Conservation (phyloP, 2,329 filamentous ascomycete species). For the Trichophyton rubrum region DNA sequence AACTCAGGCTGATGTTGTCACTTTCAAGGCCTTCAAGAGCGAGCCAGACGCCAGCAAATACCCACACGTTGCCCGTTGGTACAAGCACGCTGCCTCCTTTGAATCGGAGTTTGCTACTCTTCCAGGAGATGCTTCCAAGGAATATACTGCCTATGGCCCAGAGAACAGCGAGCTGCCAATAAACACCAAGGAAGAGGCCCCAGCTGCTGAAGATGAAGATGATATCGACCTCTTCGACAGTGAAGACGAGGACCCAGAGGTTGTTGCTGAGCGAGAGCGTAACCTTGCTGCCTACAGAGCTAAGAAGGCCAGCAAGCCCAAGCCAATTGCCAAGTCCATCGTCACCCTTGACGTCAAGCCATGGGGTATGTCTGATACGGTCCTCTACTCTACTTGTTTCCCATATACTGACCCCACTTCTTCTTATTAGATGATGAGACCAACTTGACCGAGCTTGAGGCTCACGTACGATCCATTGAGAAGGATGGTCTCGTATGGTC, state of each 20-base stretch:
- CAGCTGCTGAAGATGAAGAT: conserved; percentile 69
- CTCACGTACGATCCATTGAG: conserved; percentile 67
- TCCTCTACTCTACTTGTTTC: background rate
- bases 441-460: conserved; percentile 72
- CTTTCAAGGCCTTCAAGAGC: conserved; percentile 76
- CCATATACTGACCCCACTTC: background rate
- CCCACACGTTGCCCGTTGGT: conserved; percentile 92
- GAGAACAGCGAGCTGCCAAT: conserved; percentile 63
- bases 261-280: conserved; percentile 70
- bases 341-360: conserved; percentile 96
- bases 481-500: conserved; percentile 95
- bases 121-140: conserved; percentile 78
- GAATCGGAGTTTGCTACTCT: conserved; percentile 86
- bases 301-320: conserved; percentile 91
- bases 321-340: conserved; percentile 88
- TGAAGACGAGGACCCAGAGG: conserved; percentile 87
- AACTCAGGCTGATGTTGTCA: conserved; percentile 90
- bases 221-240: conserved; percentile 89
- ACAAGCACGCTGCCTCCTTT: conserved; percentile 94
- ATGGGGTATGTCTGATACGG: conserved; percentile 61
- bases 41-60: conserved; percentile 72
- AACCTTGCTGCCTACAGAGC: conserved; percentile 85
- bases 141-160: conserved; percentile 82
- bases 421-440: conserved; percentile 69
- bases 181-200: conserved; percentile 76